Conservation (phyloP, 2,329 filamentous ascomycete species). For the Arthroderma uncinatum region DNA sequence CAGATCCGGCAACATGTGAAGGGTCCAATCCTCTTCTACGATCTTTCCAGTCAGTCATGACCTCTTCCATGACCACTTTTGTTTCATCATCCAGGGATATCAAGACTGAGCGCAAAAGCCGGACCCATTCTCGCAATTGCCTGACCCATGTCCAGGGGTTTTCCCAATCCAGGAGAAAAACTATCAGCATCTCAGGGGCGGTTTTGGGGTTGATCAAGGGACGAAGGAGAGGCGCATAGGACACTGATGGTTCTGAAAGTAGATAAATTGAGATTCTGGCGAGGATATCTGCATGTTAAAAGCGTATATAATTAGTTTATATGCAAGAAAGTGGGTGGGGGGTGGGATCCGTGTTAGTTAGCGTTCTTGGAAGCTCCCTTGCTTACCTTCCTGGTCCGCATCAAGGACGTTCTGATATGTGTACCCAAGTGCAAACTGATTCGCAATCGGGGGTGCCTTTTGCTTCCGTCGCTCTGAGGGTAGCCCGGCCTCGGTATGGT, state of each 20-base stretch:
- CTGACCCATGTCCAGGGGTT: conserved; percentile 87
- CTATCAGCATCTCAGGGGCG: conserved; percentile 74
- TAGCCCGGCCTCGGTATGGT: conserved; percentile 31
- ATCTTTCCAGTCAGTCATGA: conserved; percentile 69
- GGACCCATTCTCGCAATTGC: conserved; percentile 79
- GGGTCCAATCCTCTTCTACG: conserved; percentile 54
- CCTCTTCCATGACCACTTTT: conserved; percentile 75
- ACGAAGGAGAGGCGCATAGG: conserved; percentile 70
- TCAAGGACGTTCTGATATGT: conserved; percentile 93
- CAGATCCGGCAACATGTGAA: conserved; percentile 45
- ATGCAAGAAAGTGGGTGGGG: background rate
- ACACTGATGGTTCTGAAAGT: conserved; percentile 69
- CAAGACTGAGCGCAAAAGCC: conserved; percentile 67
- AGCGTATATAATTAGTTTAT: background rate
- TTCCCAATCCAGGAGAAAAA: conserved; percentile 91
- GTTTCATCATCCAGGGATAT: conserved; percentile 62
- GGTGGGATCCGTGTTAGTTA: no score
- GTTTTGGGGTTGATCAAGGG: conserved; percentile 75
- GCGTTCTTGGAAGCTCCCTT: background rate
- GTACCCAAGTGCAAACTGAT: conserved; percentile 84
- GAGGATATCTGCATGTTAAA: conserved; percentile 55
- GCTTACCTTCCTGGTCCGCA: conserved; percentile 76
- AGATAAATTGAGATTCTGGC: conserved; percentile 83
- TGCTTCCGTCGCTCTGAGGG: conserved; percentile 38
- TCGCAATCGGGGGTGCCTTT: conserved; percentile 68